phyloP scores from a whole-genome alignment of 148 eudicot genomes.

The Heliamphora exappendiculata region DNA sequence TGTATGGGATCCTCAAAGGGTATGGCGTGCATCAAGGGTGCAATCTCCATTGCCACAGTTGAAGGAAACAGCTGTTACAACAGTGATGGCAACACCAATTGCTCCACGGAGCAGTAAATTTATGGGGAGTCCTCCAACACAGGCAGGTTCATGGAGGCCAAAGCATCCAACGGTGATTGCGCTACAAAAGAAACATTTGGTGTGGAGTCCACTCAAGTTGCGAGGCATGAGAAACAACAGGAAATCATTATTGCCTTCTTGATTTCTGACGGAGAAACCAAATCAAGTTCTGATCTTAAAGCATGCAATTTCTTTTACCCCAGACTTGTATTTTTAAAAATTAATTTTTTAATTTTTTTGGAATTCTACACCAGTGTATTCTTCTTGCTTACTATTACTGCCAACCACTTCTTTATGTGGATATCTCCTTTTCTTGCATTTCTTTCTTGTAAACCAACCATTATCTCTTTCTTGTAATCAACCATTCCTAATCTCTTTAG shows the following conservation, averaged over 20 bases:
- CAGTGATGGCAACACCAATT: constrained; percentile 53
- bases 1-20: constrained; percentile 58
- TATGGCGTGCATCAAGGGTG: constrained; percentile 56
- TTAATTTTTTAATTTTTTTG: background rate
- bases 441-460: background rate
- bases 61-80: constrained; percentile 19
- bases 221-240: constrained; percentile 43
- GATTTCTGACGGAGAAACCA: background rate
- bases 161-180: constrained; percentile 88
- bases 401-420: too few relatives aligned
- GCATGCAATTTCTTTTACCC: background rate
- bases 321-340: too few relatives aligned
- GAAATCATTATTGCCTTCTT: constrained; percentile 39
- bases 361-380: background rate
- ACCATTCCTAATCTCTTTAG: too few relatives aligned
- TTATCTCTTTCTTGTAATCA: background rate
- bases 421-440: background rate
- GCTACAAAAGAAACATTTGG: constrained; percentile 57
- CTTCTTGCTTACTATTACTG: constrained; percentile 6
- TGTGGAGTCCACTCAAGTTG: constrained; percentile 80
- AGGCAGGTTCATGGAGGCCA: constrained; percentile 71
- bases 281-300: background rate
- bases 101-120: constrained; percentile 49
- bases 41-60: constrained; percentile 43
- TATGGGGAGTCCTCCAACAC: constrained; percentile 77